Conservation (phyloP, 2,329 filamentous ascomycete species). For the Sclerotinia nivalis region DNA sequence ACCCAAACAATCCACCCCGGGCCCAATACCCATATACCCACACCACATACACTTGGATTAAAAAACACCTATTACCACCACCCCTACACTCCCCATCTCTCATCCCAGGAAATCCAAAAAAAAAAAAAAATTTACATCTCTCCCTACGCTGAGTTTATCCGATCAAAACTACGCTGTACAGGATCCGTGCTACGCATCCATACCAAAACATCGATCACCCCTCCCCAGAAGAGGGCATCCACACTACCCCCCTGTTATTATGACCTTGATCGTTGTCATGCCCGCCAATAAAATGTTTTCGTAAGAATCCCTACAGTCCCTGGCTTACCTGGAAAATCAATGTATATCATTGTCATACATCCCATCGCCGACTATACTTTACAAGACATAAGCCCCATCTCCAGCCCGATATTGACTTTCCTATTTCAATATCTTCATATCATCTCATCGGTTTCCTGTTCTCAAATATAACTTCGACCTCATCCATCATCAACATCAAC, state of each 20-base stretch:
- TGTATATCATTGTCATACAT: conserved; percentile 26
- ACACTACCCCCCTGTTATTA: conserved; percentile 21
- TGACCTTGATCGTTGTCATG: conserved; percentile 24
- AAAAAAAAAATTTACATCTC: background rate
- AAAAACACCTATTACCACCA: conserved; percentile 2
- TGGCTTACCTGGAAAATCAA: conserved; percentile 21
- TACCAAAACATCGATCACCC: conserved; percentile 22
- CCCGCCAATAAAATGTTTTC: conserved; percentile 26
- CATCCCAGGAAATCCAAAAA: background rate
- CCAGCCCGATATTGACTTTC: conserved; percentile 14
- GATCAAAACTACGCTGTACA: conserved; percentile 24
- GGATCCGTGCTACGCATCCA: conserved; percentile 22
- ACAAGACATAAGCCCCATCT: conserved; percentile 25
- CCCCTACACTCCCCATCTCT: conserved; percentile 7
- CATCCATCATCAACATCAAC: conserved; percentile 12
- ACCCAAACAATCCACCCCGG: conserved; percentile 16
- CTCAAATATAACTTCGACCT: conserved; percentile 13
- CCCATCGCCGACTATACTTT: conserved; percentile 24
- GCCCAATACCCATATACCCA: conserved; percentile 18
- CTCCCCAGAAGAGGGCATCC: conserved; percentile 21
- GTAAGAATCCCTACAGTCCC: conserved; percentile 20
- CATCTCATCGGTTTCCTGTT: conserved; percentile 14
- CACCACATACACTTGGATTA: background rate
- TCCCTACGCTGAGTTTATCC: conserved; percentile 22
- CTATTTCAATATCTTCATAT: conserved; percentile 22